Conservation (phyloP, 2,329 filamentous ascomycete genomes). For the Colletotrichum sp. region DNA sequence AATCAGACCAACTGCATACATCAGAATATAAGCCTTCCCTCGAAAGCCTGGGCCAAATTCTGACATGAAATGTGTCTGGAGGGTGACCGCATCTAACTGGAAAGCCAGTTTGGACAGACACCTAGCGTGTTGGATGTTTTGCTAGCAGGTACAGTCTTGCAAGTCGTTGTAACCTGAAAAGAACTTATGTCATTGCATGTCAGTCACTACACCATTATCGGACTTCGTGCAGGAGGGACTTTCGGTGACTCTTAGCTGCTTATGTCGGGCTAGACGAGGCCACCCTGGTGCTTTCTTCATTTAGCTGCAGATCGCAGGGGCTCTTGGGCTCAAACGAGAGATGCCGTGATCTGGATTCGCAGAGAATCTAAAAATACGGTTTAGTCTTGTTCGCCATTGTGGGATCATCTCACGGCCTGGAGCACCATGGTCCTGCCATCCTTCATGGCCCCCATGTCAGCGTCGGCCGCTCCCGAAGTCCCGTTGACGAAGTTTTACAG, state of each 20-base stretch:
- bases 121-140: fast-evolving
- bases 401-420: background rate
- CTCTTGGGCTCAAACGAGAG: background rate
- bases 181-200: background rate
- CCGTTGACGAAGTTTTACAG: background rate
- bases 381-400: background rate
- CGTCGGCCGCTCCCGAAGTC: background rate
- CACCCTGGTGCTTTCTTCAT: background rate
- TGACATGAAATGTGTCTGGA: too few relatives aligned
- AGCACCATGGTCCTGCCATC: background rate
- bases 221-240: background rate
- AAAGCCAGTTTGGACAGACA: too few relatives aligned
- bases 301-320: background rate
- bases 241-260: background rate
- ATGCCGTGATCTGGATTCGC: background rate
- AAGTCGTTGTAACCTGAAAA: background rate
- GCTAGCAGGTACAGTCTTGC: fast-evolving
- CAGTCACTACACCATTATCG: background rate
- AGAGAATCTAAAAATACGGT: background rate
- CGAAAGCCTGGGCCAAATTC: too few relatives aligned
- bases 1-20: too few relatives aligned
- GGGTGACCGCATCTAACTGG: too few relatives aligned
- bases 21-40: too few relatives aligned
- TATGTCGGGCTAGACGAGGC: background rate
- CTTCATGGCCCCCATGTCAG: background rate